Conservation (phyloP, 192 early-diverging fungal genomes). For the Geranomyces variabilis region DNA sequence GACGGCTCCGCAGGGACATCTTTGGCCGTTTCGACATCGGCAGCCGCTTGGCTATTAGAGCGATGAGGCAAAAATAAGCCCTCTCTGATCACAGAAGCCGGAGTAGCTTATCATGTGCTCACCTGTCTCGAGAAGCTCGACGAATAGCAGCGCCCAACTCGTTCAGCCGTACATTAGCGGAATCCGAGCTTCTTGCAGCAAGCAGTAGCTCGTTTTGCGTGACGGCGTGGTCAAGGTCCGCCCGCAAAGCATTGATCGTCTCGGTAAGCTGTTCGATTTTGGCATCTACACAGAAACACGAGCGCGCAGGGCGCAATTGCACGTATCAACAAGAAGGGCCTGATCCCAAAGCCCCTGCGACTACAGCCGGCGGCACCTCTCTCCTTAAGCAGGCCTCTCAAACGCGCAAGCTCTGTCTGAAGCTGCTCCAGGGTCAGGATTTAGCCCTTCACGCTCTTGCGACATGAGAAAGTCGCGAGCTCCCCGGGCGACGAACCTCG, state of each 20-base stretch:
- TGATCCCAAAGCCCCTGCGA: background rate
- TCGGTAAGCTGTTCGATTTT: conserved; percentile 27
- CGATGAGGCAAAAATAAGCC: too few species aligned
- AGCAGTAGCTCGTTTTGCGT: conserved; percentile 32
- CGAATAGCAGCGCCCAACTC: conserved; percentile 11
- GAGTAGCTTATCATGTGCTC: background rate
- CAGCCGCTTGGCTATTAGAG: too few species aligned
- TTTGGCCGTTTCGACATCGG: too few species aligned
- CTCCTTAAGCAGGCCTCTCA: background rate
- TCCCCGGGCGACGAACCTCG: background rate
- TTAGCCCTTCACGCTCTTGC: background rate
- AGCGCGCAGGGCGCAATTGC: background rate
- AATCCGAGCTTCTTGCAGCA: conserved; percentile 15
- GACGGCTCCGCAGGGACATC: too few species aligned
- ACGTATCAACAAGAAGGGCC: background rate
- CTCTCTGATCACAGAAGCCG: too few species aligned
- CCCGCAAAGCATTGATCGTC: background rate
- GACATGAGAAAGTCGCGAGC: background rate
- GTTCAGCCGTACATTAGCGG: conserved; percentile 4
- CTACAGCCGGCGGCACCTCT: background rate
- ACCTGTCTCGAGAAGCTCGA: conserved; percentile 10
- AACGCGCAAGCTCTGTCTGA: background rate
- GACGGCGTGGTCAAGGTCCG: conserved; percentile 18
- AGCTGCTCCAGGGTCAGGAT: background rate
- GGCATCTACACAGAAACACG: conserved; percentile 12